Evolutionary conservation across 495 filamentous ascomycete genomes (phyloP), one percentile per base, ranked within the genome.

Genomic region (Amniculicola lignicola): DNA sequence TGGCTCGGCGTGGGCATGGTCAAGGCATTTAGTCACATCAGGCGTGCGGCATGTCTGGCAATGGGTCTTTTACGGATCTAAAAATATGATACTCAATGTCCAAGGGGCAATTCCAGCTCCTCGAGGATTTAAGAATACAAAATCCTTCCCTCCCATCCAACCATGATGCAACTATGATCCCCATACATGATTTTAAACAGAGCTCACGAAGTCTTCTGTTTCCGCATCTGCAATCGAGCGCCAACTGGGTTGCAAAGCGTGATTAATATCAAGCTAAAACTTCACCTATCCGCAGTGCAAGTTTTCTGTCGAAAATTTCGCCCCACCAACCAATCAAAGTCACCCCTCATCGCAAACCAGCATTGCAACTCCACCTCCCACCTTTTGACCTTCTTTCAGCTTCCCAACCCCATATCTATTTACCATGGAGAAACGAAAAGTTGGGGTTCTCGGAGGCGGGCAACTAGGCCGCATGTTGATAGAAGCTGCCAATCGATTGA

Each of bases 381-480:
- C 7, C 11, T 18, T 18, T 40, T 40, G 7, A 40, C 37, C 16
- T 40, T 40, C 10, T 18, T 40, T 7, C 29, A 7, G 29, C 29
- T n/a, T 33, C 29, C 37, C 11, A 40, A 9, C 37, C 6, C 6
- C 37, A 41, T 21, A 27, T 6, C 18, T 28, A 22, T 16, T 31
- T 3, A 56, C 33, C 12, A 18, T 47, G 42, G 56, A 64, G 36
- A 33, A 23, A 11, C 16, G 64, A 15, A 63, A 57, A 44, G 66
- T 89, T 44, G 85, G 86, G 57, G 79, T 90, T 51, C 78, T 87
- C 51, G 84, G 84, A 18, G 83, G 83, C 28, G 92, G 92, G 65
- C 91, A 75, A 74, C 79, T 97, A 25, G 93, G 93, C 38, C 88
- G 88, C 55, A 97, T 98, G 93, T 79, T 96, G n/a, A 84, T 88